Percentiles rank a stretch among this genome's conserved stretches.
phyloP scores from a whole-genome alignment of 768 basidiomycete species.

The Lentinula boryana region DNA sequence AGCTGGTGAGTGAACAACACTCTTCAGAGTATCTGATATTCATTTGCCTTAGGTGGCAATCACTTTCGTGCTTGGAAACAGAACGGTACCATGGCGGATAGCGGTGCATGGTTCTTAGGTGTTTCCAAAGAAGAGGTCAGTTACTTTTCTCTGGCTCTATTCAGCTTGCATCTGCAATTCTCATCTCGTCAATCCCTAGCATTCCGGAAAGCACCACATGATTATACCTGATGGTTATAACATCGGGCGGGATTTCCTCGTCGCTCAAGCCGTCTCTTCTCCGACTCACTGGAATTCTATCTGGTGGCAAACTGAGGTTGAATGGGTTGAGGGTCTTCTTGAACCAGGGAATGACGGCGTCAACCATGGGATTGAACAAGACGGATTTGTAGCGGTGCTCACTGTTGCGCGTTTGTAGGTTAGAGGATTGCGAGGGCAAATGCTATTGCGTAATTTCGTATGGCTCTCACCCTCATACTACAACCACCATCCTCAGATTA shows the following conservation, averaged over 20 bases:
- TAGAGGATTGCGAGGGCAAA: background rate
- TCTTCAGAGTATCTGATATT: background rate
- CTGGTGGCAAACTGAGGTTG: conserved; percentile 74
- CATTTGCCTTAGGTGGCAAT: conserved; percentile 54
- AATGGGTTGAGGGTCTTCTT: conserved; percentile 68
- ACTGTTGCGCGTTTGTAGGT: conserved; percentile 46
- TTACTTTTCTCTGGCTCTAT: background rate
- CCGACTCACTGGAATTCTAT: conserved; percentile 58
- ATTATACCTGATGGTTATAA: conserved; percentile 81
- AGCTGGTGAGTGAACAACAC: conserved; percentile 33
- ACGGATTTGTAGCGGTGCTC: conserved; percentile 75
- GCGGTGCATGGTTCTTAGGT: conserved; percentile 83
- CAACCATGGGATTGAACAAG: conserved; percentile 77
- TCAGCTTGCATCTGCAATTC: background rate
- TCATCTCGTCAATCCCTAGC: conserved; percentile 19
- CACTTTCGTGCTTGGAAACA: conserved; percentile 90
- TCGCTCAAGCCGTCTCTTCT: conserved; percentile 48
- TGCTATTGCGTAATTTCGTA: too few species aligned
- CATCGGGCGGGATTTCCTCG: conserved; percentile 62
- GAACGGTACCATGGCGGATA: conserved; percentile 67
- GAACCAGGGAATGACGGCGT: conserved; percentile 65
- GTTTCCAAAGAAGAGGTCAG: conserved; percentile 67
- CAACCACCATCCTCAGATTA: background rate
- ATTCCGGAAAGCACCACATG: conserved; percentile 61
- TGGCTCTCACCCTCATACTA: background rate